Base-by-base conservation (phyloP, 1,284 basidiomycete species). In the Fistulinella cinereoalba region DNA sequence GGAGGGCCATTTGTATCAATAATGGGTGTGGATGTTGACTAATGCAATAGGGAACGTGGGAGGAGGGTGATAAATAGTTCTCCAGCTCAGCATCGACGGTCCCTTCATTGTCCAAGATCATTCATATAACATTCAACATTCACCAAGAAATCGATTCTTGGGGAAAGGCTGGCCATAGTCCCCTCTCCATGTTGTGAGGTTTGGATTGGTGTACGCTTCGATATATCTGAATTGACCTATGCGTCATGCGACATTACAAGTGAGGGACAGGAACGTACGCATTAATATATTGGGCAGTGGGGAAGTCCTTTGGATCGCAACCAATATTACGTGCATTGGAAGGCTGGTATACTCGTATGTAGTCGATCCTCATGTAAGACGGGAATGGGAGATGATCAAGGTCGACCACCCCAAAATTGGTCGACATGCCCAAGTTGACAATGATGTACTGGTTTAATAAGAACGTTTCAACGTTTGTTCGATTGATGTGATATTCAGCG, bases 271-370 rank as follows among this genome's bases (percentile, higher is more conserved):
- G 37, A 10, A 65, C 71, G 37, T 43, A 79, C 77, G 62, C 60
- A 37, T 78, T 71, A 50, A 86, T 84, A 57, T 85, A 85, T 19
- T 69, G 60, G 29, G 69, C 69, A 0, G 88, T 91, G 0, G 88
- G 88, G 52, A 78, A 79, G 45, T 75, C 69, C n/a, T 69, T 68
- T 10, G 88, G 87, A 55, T 87, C 73, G 56, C 88, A 91, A 13
- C 86, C 85, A 36, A 89, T 72, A 56, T 82, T 83, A 28, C 76
- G 77, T 6, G 72, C 64, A 24, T 76, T 64, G 23, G 69, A 64
- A 25, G 76, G 72, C 53, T 83, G 83, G 58, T 86, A 88, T 1
- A 89, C 79, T 15, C 86, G 71, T 37, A 89, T 75, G 56, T 84
- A 90, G 60, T 90, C 87, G 32, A 90, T 66, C 25, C 70, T 71